Base-by-base conservation (phyloP, 148 eudicot genomes). In the Amaranthus palmeri region DNA sequence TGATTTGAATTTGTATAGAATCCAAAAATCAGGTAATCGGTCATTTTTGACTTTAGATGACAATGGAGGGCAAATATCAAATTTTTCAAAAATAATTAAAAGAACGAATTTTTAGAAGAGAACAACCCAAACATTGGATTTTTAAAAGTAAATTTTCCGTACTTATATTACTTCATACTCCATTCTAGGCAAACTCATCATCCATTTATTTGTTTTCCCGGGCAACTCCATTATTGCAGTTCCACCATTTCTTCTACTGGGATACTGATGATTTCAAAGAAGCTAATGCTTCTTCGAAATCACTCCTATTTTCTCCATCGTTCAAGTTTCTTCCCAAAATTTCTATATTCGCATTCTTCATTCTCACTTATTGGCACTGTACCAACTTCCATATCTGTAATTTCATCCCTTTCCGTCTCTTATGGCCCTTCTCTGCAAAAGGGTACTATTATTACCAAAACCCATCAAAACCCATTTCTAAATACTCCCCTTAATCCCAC, bases 361-460 rank as follows among this genome's bases (percentile, higher is more conserved):
- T 44, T 71, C 71, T 66, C 84, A 43, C 61, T 75, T 36, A 58
- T 63, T 83, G 65, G 80, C 79, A 54, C 70, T 70, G 0, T 81
- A 60, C 12, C 77, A 76, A 4, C 57, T 52, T 12, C 71, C 67
- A 0, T 74, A 76, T 7, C 73, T 78, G 17, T 51, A 45, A 42
- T 36, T 60, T 3, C 75, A 60, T 12, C 54, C 73, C 72, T 63
- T 77, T 59, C 80, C 8, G 79, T 61, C 77, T 57, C 81, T 1
- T 89, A 91, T 67, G 97, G 97, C 13, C 98, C 98, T 8, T 91
- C 98, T 57, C 92, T 93, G 74, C 73, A 41, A 63, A 91, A 89
- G 75, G 96, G 98, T 73, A 83, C 56, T 49, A 68, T 73, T 9
- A 76, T 76, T 25, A 50, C 66, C 43, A 68, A 17, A 61, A n/a